Base-by-base conservation (phyloP, 2,329 filamentous ascomycete species). In the Aspergillus sp. region DNA sequence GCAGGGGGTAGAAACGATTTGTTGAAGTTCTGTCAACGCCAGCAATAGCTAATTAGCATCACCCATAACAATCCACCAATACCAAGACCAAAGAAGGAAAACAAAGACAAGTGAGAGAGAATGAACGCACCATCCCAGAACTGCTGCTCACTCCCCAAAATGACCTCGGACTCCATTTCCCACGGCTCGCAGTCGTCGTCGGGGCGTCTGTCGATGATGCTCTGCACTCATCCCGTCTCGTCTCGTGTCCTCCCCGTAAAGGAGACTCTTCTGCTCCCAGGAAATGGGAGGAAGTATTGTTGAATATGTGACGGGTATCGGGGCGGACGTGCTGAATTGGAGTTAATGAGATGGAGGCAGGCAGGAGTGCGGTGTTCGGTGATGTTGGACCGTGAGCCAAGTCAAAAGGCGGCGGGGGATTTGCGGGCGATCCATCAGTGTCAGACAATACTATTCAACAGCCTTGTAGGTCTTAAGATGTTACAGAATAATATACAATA, bases 61-160 rank as follows among this genome's bases (percentile, higher is more conserved):
- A 25, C 7, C 20, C 17, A 9, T 42, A n/a, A 12, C 17, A 35
- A 42, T 25, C 13, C 38, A 7, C n/a, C 17, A 44, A 45, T 23
- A 27, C 39, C 41, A 38, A 47, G 44, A 33, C 30, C 30, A 22
- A 17, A 15, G 19, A 23, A 48, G 42, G 13, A 38, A 49, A 17
- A 22, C 30, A 46, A 41, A 52, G 5, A 20, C 13, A 20, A 19
- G 3, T 4, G 12, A 27, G 9, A 7, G 20, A 12, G 69, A 57
- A 58, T 22, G 45, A 51, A 65, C 79, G 67, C 68, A 95, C 90
- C 87, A 71, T 84, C 78, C 91, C 90, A 96, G 74, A 95, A 90
- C 71, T 90, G 84, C 68, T 89, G 81, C 73, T 89, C 88, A 69
- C 82, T 84, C 70, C 90, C 85, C 69, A 88, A 79, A 60, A 78